Base-by-base conservation (phyloP, 495 filamentous ascomycete genomes). In the Beverwykella pulmonaria region DNA sequence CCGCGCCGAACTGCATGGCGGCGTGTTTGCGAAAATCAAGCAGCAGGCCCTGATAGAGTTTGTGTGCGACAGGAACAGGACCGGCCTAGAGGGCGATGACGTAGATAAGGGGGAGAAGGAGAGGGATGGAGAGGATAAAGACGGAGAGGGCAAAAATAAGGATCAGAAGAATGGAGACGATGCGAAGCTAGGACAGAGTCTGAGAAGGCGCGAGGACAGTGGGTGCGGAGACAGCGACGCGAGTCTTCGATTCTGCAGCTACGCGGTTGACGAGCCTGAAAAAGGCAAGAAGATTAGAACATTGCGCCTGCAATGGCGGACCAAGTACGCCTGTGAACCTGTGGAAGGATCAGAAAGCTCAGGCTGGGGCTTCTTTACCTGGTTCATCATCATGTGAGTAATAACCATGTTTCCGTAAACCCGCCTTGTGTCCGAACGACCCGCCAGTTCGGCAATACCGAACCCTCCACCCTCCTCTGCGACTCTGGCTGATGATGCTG, bases 361-460 rank as follows among this genome's bases (percentile, higher is more conserved):
- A 9, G 78, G 82, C 58, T 98, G 93, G 95, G 94, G 95, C 0
- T 93, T 97, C 79, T 97, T 98, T 75, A 97, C 94, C 10, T 98
- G 94, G 94, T 81, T 98, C 67, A 87, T 98, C 66, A 89, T 98
- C 69, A 88, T 98, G 93, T 96, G 79, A 82, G 91, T 85, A 34
- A 4, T 10, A 10, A 12, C 8, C 39, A 44, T 44, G 2, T 44
- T n/a, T 14, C 17, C 19, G n/a, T 26, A 30, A 32, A 34, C n/a
- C 29, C 34, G 15, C 14, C 9, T 15, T n/a, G n/a, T n/a, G n/a
- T n/a, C n/a, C n/a, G n/a, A n/a, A n/a, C n/a, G n/a, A 34, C n/a
- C 29, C 34, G 15, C 14, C 9, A 1, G 29, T 26, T 4, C 8
- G 25, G 52, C 20, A 8, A n/a, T 52, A 12, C 26, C 22, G 19